Conservation (phyloP, 306 rosid genomes). For the Corylus avellana region DNA sequence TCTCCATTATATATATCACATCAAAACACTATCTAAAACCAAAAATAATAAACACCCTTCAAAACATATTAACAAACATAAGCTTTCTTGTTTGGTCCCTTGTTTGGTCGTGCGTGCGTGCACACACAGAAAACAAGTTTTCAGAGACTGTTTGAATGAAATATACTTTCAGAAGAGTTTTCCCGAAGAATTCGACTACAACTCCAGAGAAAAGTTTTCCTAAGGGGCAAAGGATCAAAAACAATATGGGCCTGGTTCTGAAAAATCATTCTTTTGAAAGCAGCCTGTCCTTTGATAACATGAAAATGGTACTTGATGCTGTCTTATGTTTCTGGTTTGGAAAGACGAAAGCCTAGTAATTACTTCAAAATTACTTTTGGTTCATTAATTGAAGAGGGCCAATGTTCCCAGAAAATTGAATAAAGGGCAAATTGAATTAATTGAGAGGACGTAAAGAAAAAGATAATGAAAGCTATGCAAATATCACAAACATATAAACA, state of each 20-base stretch:
- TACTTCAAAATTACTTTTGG: not conserved
- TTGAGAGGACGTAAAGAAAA: not conserved
- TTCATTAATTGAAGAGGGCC: not conserved
- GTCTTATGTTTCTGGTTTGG: not conserved
- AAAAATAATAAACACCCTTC: no score
- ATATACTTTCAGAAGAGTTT: not conserved
- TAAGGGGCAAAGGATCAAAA: not conserved
- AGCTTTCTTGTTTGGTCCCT: not conserved
- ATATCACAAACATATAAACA: not conserved
- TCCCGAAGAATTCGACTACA: not conserved
- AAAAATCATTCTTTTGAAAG: not conserved
- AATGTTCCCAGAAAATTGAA: not conserved
- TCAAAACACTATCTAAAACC: no score
- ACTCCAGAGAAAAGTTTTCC: not conserved
- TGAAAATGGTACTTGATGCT: not conserved
- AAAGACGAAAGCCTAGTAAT: not conserved
- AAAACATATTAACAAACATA: no score
- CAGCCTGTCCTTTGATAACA: not conserved
- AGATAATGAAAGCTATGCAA: not conserved
- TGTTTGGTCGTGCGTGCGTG: no score
- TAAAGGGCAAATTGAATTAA: not conserved
- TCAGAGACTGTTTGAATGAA: not conserved
- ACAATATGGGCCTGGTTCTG: not conserved
- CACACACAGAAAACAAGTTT: not conserved
- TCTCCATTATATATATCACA: no score